Percentiles rank a stretch among this genome's conserved stretches.
Evolutionary conservation across 1,284 basidiomycete genomes (phyloP).

Genomic region (Vanrija pseudolonga): DNA sequence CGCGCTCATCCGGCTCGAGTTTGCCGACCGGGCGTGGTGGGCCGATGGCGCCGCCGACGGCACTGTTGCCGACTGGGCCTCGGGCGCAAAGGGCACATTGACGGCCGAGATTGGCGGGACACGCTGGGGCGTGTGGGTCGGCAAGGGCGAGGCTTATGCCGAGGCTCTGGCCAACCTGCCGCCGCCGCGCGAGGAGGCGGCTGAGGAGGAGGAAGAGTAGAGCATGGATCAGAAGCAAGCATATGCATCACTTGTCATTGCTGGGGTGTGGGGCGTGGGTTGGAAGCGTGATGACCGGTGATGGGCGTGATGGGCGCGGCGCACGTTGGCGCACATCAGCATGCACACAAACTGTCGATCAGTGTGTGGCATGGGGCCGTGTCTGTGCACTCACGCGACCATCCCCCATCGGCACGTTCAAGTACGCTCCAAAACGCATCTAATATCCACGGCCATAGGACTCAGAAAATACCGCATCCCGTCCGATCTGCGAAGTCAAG

Average conservation of each 20-base stretch:
- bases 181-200: conserved; percentile 10
- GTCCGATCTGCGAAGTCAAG: conserved; percentile 56
- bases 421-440: too few species aligned
- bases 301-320: too few species aligned
- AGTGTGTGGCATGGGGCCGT: too few species aligned
- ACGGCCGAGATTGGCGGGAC: conserved; percentile 26
- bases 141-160: conserved; percentile 37
- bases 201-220: background rate
- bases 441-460: conserved; percentile 45
- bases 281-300: too few species aligned
- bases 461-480: conserved; percentile 51
- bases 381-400: too few species aligned
- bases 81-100: conserved; percentile 18
- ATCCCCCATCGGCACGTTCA: too few species aligned
- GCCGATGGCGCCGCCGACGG: background rate
- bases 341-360: too few species aligned
- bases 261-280: too few species aligned
- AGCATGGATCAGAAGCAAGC: too few species aligned
- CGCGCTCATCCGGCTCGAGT: conserved; percentile 45
- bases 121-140: conserved; percentile 33
- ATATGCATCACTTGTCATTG: too few species aligned
- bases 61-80: conserved; percentile 17
- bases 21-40: conserved; percentile 42
- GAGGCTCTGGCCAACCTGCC: conserved; percentile 16
- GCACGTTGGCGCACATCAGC: too few species aligned